A percentile compares a stretch with the other conserved stretches of the same genome.
These are phyloP conservation scores for Saccharomyces hybrid DNA, from an alignment of 1,139 yeast species.

Conservation along the genomic window DNA sequence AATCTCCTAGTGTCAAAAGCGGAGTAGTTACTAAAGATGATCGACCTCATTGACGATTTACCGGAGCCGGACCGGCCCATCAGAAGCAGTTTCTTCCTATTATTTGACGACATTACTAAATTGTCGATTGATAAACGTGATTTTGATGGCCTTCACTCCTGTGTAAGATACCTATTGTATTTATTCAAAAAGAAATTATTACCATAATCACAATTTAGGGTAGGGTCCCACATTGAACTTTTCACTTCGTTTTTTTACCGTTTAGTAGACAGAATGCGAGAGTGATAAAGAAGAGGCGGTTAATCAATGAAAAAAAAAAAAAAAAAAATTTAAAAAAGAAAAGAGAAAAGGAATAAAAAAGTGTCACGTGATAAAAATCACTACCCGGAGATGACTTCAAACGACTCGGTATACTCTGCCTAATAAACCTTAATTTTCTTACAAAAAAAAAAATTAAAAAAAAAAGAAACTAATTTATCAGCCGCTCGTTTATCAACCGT, in stretches of 20 bases:
- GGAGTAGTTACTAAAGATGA: slow-evolving; percentile 88
- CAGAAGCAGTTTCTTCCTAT: slow-evolving; percentile 30
- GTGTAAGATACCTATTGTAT: not conserved
- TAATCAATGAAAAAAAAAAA: not conserved
- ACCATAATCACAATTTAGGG: not conserved
- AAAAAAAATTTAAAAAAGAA: not conserved
- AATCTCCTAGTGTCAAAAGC: slow-evolving; percentile 93
- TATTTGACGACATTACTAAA: slow-evolving; percentile 4
- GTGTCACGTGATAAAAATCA: not conserved
- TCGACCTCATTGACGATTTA: slow-evolving; percentile 93
- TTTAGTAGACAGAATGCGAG: not conserved
- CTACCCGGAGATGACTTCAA: not conserved
- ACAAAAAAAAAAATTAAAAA: not conserved
- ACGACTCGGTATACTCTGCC: not conserved
- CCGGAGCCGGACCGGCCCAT: slow-evolving; percentile 97
- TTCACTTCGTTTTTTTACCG: not conserved
- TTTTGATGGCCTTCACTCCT: not conserved
- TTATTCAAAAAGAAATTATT: not conserved
- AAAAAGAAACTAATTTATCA: not conserved
- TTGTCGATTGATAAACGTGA: not conserved
- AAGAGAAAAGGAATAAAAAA: not conserved
- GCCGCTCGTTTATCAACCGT: not conserved
- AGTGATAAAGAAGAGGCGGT: not conserved
- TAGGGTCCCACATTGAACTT: not conserved
- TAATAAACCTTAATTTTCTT: not conserved